A percentile compares a stretch with the other conserved stretches of the same genome.
phyloP scores from a whole-genome alignment of 2,329 filamentous ascomycete species.

The Penicillium sp. region DNA sequence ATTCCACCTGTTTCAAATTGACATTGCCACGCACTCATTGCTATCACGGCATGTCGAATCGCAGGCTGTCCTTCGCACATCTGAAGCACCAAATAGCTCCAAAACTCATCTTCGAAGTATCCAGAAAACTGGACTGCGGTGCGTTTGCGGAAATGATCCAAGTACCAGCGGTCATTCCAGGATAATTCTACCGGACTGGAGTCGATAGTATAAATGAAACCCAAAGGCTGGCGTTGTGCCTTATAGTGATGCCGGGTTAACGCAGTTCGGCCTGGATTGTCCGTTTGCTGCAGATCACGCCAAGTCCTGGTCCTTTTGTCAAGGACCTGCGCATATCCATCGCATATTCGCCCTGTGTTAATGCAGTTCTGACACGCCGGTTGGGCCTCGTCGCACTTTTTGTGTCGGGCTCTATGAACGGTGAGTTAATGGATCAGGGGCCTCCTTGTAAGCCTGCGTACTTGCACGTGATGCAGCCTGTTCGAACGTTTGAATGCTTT shows the following conservation, averaged over 20 bases:
- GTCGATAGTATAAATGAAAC: not conserved
- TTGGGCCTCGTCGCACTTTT: constrained; percentile 5
- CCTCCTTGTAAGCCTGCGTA: not conserved
- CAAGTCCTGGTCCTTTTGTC: not conserved
- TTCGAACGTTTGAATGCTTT: not conserved
- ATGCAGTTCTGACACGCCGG: constrained; percentile 1
- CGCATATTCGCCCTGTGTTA: not conserved
- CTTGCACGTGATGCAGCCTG: not conserved
- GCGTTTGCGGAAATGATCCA: not conserved
- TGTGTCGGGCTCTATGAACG: not conserved
- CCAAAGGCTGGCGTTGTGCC: too few species aligned
- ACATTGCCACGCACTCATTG: not conserved
- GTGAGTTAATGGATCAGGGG: too few species aligned
- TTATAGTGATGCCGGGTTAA: not conserved
- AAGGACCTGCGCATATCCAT: not conserved
- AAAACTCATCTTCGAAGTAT: not conserved
- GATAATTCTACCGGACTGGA: not conserved
- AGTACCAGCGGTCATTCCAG: not conserved
- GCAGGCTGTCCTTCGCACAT: not conserved
- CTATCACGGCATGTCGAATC: not conserved
- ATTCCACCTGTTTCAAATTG: not conserved
- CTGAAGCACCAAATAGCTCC: not conserved
- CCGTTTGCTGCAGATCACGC: not conserved
- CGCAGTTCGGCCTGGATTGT: not conserved
- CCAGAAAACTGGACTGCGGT: not conserved